These are phyloP conservation scores for Yamadazyma songkhlaensis DNA, from an alignment of 1,139 yeast genomes.

Conservation along the genomic window DNA sequence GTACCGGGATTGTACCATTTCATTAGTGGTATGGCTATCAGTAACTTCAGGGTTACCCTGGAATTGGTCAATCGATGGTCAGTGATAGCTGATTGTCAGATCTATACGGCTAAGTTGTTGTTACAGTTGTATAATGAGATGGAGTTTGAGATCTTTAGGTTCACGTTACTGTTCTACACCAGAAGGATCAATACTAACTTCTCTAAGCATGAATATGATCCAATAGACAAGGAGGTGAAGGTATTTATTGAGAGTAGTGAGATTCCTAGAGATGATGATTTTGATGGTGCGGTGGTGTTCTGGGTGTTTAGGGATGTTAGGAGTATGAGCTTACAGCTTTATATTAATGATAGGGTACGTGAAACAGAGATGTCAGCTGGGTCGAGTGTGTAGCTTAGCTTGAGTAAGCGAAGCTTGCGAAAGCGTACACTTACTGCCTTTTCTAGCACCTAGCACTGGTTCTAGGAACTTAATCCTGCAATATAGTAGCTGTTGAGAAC, in stretches of 20 bases:
- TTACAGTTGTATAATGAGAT: conserved; percentile 15
- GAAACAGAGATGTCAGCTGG: conserved; percentile 4
- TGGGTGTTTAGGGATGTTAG: conserved; percentile 24
- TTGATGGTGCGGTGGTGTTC: conserved; percentile 21
- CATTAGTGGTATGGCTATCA: conserved; percentile 21
- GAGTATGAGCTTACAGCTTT: conserved; percentile 21
- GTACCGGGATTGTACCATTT: conserved; percentile 24
- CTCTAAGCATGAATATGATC: conserved; percentile 7
- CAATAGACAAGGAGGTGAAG: conserved; percentile 12
- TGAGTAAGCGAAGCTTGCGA: too few species aligned
- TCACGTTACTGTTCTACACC: conserved; percentile 15
- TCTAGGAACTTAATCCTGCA: too few species aligned
- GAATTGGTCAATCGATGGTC: conserved; percentile 19
- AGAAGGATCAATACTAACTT: conserved; percentile 13
- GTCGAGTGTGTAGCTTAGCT: neutral
- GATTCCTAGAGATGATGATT: conserved; percentile 16
- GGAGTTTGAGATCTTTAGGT: conserved; percentile 20
- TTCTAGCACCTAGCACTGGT: neutral
- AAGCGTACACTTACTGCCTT: too few species aligned
- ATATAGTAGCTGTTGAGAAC: too few species aligned
- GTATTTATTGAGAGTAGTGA: conserved; percentile 8
- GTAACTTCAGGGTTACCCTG: conserved; percentile 19
- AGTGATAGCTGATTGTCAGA: conserved; percentile 18
- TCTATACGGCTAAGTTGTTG: conserved; percentile 15
- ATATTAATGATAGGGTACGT: conserved; percentile 14